Evolutionary conservation across 768 basidiomycete species (phyloP), one percentile per base, ranked within the genome.

Genomic region (Tulasnella calospora): DNA sequence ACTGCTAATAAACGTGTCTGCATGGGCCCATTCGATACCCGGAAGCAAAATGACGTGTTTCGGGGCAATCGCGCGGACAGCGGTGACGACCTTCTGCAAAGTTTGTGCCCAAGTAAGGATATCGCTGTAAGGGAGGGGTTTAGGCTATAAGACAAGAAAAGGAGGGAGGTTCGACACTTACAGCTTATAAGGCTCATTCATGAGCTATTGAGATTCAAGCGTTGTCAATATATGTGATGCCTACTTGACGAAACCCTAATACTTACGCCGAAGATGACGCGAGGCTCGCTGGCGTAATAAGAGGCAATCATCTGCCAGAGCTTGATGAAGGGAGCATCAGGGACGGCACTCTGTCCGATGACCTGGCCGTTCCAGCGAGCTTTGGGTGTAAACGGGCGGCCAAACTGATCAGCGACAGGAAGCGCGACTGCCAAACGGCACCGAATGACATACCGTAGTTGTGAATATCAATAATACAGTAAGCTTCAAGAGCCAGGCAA

Each of bases 161-260:
- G 19, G 9, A 19, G 36, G 17, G 74, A 7, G 46, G 41, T 19
- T 76, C 35, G 81, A 79, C 69, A 81, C 80, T 72, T 30, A 75
- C 55, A 83, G 76, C 81, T 90, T 88, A 80, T 91, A 89, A 4
- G 90, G 90, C 80, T 91, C 90, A 80, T 91, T 91, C 89, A 90
- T 90, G 35, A 84, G 77, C 61, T 67, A 27, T 67, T 13, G 13
- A 35, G 33, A 4, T 57, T n/a, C 23, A 30, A 35, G 30, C 8
- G 12, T 67, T 15, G 13, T 67, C 61, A 51, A 51, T 51, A 51
- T 10, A 51, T 0, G 61, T 9, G 8, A 35, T 7, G 2, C 15
- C 6, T 15, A 2, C 0, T 30, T 35, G 33, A 2, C 13, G 4
- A 35, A 67, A 27, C 8, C 27, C 8, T 0, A 15, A 2, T 33